Evolutionary conservation across 495 filamentous ascomycete genomes (phyloP).

Genomic region (Penicillium subrubescens): DNA sequence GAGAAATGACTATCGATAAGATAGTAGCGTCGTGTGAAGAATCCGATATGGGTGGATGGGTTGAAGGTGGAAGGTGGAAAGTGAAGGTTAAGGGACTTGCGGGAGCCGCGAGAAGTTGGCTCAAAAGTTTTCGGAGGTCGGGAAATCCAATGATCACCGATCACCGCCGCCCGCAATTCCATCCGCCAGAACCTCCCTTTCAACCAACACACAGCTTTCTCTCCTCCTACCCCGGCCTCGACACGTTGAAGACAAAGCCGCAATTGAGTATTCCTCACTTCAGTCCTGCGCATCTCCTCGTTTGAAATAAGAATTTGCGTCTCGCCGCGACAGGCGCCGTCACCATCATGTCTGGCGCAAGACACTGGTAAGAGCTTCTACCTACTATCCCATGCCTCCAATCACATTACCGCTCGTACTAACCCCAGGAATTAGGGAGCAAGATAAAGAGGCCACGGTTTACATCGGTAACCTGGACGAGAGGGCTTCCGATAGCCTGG

Average conservation of each 20-base stretch:
- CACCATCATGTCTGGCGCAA: slow-evolving; percentile 66
- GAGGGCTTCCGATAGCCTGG: slow-evolving; percentile 82
- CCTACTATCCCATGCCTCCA: neutral
- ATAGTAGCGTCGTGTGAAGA: neutral
- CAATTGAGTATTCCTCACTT: neutral
- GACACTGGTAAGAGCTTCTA: slow-evolving; percentile 68
- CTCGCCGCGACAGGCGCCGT: slow-evolving; percentile 3
- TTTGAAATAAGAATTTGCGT: neutral
- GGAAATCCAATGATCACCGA: slow-evolving; percentile 19
- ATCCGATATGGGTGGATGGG: neutral
- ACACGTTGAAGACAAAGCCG: neutral
- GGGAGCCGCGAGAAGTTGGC: slow-evolving; percentile 13
- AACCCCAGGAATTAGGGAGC: slow-evolving; percentile 67
- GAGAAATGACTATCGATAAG: neutral
- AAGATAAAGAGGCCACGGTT: slow-evolving; percentile 97
- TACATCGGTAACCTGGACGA: slow-evolving; percentile 99
- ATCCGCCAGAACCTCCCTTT: neutral
- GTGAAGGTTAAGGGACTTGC: slow-evolving; percentile 8
- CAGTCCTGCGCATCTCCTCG: neutral
- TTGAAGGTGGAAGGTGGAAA: slow-evolving; percentile 11
- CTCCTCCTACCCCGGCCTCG: neutral
- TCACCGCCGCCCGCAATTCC: neutral
- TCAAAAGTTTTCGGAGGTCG: slow-evolving; percentile 42
- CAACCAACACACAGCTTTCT: neutral
- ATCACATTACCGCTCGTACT: neutral